Evolutionary conservation across 805 yeast genomes (phyloP).

Genomic region (Candida tibetensis): DNA sequence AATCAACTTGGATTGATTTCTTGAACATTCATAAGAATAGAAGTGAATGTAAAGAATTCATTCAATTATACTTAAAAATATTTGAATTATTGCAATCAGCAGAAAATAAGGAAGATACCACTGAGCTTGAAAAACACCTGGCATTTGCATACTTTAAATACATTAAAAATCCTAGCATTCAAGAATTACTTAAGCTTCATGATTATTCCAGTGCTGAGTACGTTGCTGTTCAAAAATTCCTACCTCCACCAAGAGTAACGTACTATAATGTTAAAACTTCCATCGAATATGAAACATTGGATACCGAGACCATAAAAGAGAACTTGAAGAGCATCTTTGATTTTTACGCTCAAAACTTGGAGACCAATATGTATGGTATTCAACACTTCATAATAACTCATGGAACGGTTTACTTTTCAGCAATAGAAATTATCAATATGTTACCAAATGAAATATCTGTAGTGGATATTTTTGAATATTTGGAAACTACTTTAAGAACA

Average conservation of each 20-base stretch:
- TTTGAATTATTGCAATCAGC: constrained; percentile 27
- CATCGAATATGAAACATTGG: too few species aligned
- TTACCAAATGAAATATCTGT: constrained; percentile 34
- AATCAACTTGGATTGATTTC: constrained; percentile 38
- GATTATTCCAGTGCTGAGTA: constrained; percentile 38
- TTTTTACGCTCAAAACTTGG: constrained; percentile 2
- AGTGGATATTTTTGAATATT: constrained; percentile 25
- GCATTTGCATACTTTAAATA: neutral
- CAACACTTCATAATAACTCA: constrained; percentile 27
- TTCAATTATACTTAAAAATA: constrained; percentile 30
- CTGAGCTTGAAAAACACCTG: neutral
- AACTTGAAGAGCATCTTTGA: constrained; percentile 1
- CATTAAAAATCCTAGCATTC: neutral
- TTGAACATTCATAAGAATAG: constrained; percentile 22
- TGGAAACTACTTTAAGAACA: constrained; percentile 19
- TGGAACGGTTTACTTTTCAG: constrained; percentile 18
- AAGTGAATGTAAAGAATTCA: constrained; percentile 27
- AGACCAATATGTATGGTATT: constrained; percentile 17
- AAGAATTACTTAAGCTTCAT: constrained; percentile 16
- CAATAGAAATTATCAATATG: constrained; percentile 24
- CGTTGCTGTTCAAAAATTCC: constrained; percentile 18
- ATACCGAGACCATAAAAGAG: neutral
- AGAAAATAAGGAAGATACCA: neutral
- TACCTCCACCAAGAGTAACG: constrained; percentile 20
- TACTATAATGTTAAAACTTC: constrained; percentile 15